These are phyloP conservation scores for Helicostylum pulchrum DNA, from an alignment of 192 early-diverging fungal genomes.

Conservation along the genomic window DNA sequence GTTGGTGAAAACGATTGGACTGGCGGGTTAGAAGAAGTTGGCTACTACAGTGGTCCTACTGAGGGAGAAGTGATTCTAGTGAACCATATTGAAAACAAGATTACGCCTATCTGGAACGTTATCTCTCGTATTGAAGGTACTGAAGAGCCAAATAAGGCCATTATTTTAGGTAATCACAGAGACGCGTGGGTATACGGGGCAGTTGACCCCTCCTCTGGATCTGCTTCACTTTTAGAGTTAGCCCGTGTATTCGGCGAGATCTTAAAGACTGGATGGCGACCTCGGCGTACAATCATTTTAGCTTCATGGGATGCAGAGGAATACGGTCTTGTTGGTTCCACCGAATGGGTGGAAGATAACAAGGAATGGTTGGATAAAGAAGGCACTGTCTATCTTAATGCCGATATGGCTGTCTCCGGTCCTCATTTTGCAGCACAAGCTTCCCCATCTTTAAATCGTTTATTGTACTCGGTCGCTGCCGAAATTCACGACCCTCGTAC, in stretches of 20 bases:
- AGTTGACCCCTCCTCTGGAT: slow-evolving; percentile 61
- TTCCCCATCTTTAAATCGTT: slow-evolving; percentile 47
- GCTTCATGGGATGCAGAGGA: slow-evolving; percentile 73
- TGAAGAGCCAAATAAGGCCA: slow-evolving; percentile 51
- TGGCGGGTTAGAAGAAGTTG: slow-evolving; percentile 51
- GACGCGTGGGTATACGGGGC: slow-evolving; percentile 71
- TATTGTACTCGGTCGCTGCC: slow-evolving; percentile 53
- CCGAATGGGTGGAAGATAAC: slow-evolving; percentile 71
- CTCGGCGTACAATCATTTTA: slow-evolving; percentile 60
- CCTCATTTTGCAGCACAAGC: slow-evolving; percentile 47
- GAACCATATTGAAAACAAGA: slow-evolving; percentile 53
- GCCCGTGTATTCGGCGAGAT: slow-evolving; percentile 55
- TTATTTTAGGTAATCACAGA: slow-evolving; percentile 58
- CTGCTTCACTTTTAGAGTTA: slow-evolving; percentile 50
- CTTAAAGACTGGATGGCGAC: slow-evolving; percentile 59
- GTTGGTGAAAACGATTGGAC: slow-evolving; percentile 37
- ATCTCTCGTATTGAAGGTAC: slow-evolving; percentile 60
- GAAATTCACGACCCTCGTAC: slow-evolving; percentile 46
- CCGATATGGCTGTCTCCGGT: slow-evolving; percentile 55
- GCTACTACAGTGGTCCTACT: slow-evolving; percentile 63
- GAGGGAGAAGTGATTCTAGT: slow-evolving; percentile 47
- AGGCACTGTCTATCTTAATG: slow-evolving; percentile 59
- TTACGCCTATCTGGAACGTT: slow-evolving; percentile 61
- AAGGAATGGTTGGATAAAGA: slow-evolving; percentile 56
- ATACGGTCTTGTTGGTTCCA: slow-evolving; percentile 62